Base-by-base conservation (phyloP, 352 stramenopile genomes). In the Phytophthora meadii region DNA sequence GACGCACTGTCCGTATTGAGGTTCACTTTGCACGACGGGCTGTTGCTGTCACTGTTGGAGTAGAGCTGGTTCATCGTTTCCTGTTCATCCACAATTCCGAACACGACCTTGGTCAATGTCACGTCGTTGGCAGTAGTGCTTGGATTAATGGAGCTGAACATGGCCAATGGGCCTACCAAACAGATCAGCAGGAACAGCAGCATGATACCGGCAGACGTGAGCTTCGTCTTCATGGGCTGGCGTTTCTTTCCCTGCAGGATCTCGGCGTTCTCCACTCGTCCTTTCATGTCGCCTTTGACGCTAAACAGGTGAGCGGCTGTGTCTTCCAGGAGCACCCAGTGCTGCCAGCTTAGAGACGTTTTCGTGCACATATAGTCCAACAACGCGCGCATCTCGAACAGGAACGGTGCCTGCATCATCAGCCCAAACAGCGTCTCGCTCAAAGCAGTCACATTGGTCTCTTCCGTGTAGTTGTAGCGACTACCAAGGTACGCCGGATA, bases 131-230 rank as follows among this genome's bases (percentile, higher is more conserved):
- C 37, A 6, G 68, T 84, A 30, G 88, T 96, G 53, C 84, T 94
- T 4, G 88, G 88, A 56, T 96, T 96, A 22, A 89, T 89, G 12
- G 88, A 95, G 51, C 88, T 95, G 68, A 96, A 96, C 25, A 96
- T 76, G 19, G 87, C 79, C 34, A 96, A 59, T 3, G 88, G 88
- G 0, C 80, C 87, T 4, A 96, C 64, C 28, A 96, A 64, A 70
- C 88, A 96, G 2, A 95, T 44, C 8, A 95, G 54, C 25, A 96
- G 54, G 27, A 92, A 83, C 6, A 94, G 65, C 48, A 96, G 68
- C 84, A 94, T 94, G 1, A 95, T 53, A 37, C 88, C 88, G 0
- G 88, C 88, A 1, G 76, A 84, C 39, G 73, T 69, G n/a, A 96
- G 49, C 57, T 96, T 96, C 28, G 61, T 69, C 12, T 53, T 49